Evolutionary conservation across 306 rosid species (phyloP).

Genomic region (Prunus mira): DNA sequence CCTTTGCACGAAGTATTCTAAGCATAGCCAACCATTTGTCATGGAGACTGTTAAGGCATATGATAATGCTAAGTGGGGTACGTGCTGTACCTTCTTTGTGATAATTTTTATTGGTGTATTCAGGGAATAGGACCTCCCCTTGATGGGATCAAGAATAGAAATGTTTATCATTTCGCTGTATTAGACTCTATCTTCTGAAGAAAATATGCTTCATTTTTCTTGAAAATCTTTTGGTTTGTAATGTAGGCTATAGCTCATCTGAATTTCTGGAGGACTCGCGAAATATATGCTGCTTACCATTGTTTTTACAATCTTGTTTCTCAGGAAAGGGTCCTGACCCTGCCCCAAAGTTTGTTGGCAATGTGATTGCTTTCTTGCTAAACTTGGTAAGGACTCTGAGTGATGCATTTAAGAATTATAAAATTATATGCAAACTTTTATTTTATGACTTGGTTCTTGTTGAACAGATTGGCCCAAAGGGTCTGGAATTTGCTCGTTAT

Average conservation of each 20-base stretch:
- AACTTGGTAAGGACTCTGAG: constrained; percentile 60
- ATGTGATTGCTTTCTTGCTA: constrained; percentile 75
- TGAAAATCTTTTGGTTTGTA: too few relatives aligned
- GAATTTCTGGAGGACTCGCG: background rate
- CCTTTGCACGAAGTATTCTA: background rate
- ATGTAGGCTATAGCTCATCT: too few relatives aligned
- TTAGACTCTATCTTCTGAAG: background rate
- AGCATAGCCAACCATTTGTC: constrained; percentile 52
- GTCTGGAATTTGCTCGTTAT: constrained; percentile 91
- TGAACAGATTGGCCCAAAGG: constrained; percentile 83
- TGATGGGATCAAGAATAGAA: background rate
- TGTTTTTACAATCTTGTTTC: constrained; percentile 6
- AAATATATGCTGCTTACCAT: background rate
- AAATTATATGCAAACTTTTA: background rate
- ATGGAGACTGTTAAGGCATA: constrained; percentile 95
- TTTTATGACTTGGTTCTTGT: constrained; percentile 19
- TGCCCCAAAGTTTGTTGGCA: constrained; percentile 86
- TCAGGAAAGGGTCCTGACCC: constrained; percentile 91
- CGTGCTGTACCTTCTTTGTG: constrained; percentile 10
- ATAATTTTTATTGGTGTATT: constrained; percentile 3
- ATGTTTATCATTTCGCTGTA: too few relatives aligned
- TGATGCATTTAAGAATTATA: background rate
- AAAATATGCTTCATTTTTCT: background rate
- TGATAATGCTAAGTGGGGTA: constrained; percentile 87
- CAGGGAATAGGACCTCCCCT: background rate